Evolutionary conservation across 495 filamentous ascomycete genomes (phyloP), one percentile per base, ranked within the genome.

Genomic region (Penicillium paradoxum): DNA sequence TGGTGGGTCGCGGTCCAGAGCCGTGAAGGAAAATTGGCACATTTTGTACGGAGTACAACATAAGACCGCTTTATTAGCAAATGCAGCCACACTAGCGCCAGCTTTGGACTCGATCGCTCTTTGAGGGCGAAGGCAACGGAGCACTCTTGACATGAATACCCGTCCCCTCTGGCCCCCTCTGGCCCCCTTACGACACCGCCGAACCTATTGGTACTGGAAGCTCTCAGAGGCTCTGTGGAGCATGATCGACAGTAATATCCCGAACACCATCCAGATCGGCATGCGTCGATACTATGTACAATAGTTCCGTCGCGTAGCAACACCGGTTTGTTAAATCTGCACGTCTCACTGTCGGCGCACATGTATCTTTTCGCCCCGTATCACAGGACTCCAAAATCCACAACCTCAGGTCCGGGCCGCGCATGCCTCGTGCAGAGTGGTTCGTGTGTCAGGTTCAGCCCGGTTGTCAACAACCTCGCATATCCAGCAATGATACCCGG

Each of bases 171-270:
- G 14, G 5, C 9, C 22, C 14, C 22, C 24, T 47, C 6, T 27
- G 41, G 33, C 19, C 45, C 47, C 46, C 46, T 49, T 50, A 41
- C 37, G 25, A 29, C 39, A 25, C 21, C 33, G 0, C 32, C 17
- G 9, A 39, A 38, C n/a, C n/a, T 14, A 51, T 47, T 55, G 34
- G 1, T 6, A 9, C 39, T 24, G 24, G 18, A 8, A 36, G 6
- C 42, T 13, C 17, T 22, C 19, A 22, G 44, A 33, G 39, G 38
- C 36, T 33, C n/a, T 33, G 29, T 58, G 53, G 62, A 27, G 47
- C 49, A 57, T 33, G 59, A 65, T 65, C 59, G 49, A 34, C 59
- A 43, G 18, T 54, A 57, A 59, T 62, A 11, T 57, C 55, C 62
- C 58, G 58, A 64, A 43, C 42, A 48, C 45, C 47, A 25, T 1